Evolutionary conservation across 2,329 filamentous ascomycete species (phyloP).

Genomic region (Dactylella cylindrospora): DNA sequence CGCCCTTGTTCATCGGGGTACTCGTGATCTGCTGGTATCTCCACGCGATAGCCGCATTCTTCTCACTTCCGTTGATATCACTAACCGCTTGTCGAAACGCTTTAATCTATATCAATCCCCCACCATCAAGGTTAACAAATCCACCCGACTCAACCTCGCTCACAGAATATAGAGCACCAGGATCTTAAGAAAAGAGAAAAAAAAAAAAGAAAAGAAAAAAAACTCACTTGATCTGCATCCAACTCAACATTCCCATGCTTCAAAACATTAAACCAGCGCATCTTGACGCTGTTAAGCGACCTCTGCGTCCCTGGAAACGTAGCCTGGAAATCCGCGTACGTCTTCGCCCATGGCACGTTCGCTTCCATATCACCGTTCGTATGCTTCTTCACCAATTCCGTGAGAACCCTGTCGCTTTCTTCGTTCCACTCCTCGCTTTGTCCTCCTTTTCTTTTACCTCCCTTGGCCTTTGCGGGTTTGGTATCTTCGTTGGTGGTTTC

Average conservation of each 20-base stretch:
- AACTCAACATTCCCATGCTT: slow-evolving; percentile 14
- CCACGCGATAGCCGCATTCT: slow-evolving; percentile 32
- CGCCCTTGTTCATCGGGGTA: slow-evolving; percentile 4
- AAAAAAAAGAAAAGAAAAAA: not conserved
- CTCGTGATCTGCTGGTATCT: slow-evolving; percentile 19
- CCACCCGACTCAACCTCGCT: no score
- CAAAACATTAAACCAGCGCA: slow-evolving; percentile 11
- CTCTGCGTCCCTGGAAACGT: not conserved
- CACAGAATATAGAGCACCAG: no score
- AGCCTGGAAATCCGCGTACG: not conserved
- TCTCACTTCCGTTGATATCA: slow-evolving; percentile 30
- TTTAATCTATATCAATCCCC: not conserved
- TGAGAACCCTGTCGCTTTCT: not conserved
- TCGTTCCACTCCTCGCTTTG: slow-evolving; percentile 10
- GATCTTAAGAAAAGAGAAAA: no score
- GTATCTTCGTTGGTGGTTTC: not conserved
- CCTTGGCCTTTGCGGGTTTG: not conserved
- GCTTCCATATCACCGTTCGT: not conserved
- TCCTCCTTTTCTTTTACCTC: not conserved
- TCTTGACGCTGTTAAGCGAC: slow-evolving; percentile 2
- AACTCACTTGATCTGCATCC: slow-evolving; percentile 14
- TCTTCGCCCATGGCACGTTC: slow-evolving; percentile 12
- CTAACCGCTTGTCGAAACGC: slow-evolving; percentile 29
- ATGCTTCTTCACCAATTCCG: slow-evolving; percentile 11
- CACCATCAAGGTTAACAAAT: no score